Evolutionary conservation across 169 alveolate genomes (phyloP).

Genomic region (Cryptosporidium xiaoi): DNA sequence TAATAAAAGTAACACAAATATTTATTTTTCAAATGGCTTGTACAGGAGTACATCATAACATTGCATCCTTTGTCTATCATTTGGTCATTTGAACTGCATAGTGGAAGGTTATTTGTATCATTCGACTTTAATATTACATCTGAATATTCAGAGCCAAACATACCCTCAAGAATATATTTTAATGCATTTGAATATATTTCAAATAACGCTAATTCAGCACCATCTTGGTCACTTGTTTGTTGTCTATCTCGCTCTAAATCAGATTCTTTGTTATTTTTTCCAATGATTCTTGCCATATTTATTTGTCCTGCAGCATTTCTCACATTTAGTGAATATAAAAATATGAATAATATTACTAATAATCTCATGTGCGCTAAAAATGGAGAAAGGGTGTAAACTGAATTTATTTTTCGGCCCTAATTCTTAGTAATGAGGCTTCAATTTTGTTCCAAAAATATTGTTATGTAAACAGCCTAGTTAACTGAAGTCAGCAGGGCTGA

Average conservation of each 20-base stretch:
- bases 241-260: background rate
- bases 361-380: too few species aligned
- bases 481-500: too few species aligned
- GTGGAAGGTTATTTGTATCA: conserved; percentile 13
- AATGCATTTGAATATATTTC: conserved; percentile 29
- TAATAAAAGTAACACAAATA: conserved; percentile 61
- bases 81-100: conserved; percentile 53
- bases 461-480: too few species aligned
- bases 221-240: background rate
- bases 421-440: too few species aligned
- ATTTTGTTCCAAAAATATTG: too few species aligned
- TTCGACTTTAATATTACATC: background rate
- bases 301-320: background rate
- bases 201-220: conserved; percentile 6
- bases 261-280: too few species aligned
- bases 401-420: too few species aligned
- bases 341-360: too few species aligned
- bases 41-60: conserved; percentile 53
- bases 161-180: conserved; percentile 25
- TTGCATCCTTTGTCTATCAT: conserved; percentile 68
- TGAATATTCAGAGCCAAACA: conserved; percentile 42
- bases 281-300: background rate
- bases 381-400: too few species aligned
- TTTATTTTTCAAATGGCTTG: conserved; percentile 18
- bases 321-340: too few species aligned